Evolutionary conservation across 352 stramenopile genomes (phyloP), one percentile per base, ranked within the genome.

Genomic region (Phytophthora ohioensis): DNA sequence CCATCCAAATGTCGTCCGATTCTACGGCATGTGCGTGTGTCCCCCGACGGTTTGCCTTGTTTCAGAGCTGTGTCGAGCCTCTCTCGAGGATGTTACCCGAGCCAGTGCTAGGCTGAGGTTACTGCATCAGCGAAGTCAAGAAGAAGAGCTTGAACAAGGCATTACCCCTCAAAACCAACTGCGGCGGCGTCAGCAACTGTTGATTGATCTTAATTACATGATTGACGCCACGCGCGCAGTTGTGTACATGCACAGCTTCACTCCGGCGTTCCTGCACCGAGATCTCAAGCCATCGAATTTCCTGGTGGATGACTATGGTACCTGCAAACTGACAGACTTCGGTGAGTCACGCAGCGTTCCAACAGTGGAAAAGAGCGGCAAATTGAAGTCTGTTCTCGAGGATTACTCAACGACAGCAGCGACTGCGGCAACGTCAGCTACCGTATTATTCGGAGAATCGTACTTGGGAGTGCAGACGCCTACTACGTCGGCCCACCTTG

Each of bases 21-120:
- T 96, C 68, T 91, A 92, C 48, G 88, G 87, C 27, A 91, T 96
- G 81, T 96, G 88, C 52, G 82, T 95, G 12, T 90, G 75, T 17
- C 86, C 86, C 11, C 84, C 87, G 1, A 92, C 85, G 10, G 88
- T 95, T 35, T 92, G 84, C 38, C 53, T 95, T 1, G 81, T 95
- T 7, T 93, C 71, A 15, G 79, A 90, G 67, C 59, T 86, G 21
- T 94, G 80, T 42, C 71, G 65, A 45, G 80, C 59, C 6, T 85
- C 59, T 21, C 69, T 85, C 4, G 83, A 88, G 54, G 75, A 85
- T 42, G 62, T 88, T 17, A 79, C 64, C 2, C 60, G 73, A 10
- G 61, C 76, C 6, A 72, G 70, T 56, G 73, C 75, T n/a, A 66
- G 57, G n/a, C 51, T 55, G 35, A 64, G 55, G 4, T 27, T 71